phyloP scores from a whole-genome alignment of 1,284 basidiomycete genomes.

The Coriolopsis trogii region DNA sequence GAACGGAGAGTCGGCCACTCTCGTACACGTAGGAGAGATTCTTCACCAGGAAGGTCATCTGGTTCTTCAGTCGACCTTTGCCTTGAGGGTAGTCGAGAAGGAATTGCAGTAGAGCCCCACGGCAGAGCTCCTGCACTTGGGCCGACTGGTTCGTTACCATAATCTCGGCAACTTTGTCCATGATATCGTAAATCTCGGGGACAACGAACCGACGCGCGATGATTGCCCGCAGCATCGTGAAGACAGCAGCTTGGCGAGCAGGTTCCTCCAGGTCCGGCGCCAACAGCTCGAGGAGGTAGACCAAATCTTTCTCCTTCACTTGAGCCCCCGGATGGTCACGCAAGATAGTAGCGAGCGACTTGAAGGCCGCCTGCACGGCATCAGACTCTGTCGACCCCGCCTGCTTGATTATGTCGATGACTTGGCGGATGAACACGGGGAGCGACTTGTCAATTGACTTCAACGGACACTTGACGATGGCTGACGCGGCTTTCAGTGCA shows the following conservation, averaged over 20 bases:
- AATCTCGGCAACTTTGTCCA: conserved; percentile 94
- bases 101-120: conserved; percentile 91
- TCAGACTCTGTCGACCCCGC: conserved; percentile 91
- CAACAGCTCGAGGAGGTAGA: conserved; percentile 86
- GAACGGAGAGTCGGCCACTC: conserved; percentile 88
- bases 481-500: conserved; percentile 82
- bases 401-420: conserved; percentile 83
- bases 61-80: conserved; percentile 84
- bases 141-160: conserved; percentile 93
- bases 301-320: conserved; percentile 88
- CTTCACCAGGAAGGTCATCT: conserved; percentile 92
- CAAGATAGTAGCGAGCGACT: conserved; percentile 84
- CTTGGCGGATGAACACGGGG: conserved; percentile 86
- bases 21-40: conserved; percentile 94
- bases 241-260: conserved; percentile 84
- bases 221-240: conserved; percentile 91
- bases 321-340: conserved; percentile 83
- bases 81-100: conserved; percentile 98
- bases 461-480: conserved; percentile 86
- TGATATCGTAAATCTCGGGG: conserved; percentile 96
- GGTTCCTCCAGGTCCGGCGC: conserved; percentile 94
- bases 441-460: conserved; percentile 78
- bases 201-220: conserved; percentile 91
- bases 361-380: conserved; percentile 87
- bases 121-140: conserved; percentile 91